These are phyloP conservation scores for Apophysomyces trapeziformis DNA, from an alignment of 371 early-diverging fungal genomes.

Conservation along the genomic window DNA sequence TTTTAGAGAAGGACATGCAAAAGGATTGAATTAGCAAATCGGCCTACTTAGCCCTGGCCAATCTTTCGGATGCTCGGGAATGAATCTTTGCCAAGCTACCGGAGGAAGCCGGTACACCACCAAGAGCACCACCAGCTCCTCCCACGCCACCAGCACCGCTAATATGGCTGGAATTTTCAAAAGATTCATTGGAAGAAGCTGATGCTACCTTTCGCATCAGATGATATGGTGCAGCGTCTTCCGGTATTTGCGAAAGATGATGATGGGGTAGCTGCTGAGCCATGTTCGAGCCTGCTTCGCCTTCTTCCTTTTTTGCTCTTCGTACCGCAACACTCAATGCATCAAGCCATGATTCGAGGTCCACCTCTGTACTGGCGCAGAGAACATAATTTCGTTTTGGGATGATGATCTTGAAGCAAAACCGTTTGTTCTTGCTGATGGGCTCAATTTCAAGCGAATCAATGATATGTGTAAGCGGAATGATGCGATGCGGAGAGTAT, in stretches of 20 bases:
- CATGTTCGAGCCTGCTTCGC: conserved; percentile 11
- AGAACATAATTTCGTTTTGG: conserved; percentile 74
- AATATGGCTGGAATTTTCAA: conserved; percentile 51
- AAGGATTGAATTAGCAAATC: not conserved
- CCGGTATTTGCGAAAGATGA: conserved; percentile 31
- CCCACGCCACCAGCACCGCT: conserved; percentile 47
- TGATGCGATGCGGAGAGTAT: conserved; percentile 74
- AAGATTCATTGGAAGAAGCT: conserved; percentile 33
- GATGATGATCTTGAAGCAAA: conserved; percentile 80
- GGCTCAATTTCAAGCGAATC: conserved; percentile 80
- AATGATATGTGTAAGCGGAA: conserved; percentile 70
- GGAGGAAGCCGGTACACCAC: conserved; percentile 21
- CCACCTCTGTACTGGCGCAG: conserved; percentile 65
- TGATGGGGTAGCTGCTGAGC: conserved; percentile 10
- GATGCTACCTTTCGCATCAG: not conserved
- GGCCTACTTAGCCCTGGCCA: not conserved
- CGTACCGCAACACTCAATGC: conserved; percentile 62
- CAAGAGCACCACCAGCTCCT: conserved; percentile 35
- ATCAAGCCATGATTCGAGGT: conserved; percentile 71
- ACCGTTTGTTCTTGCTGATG: conserved; percentile 57
- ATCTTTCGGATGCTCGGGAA: conserved; percentile 9
- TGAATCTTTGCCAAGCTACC: not conserved
- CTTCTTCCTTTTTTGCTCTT: conserved; percentile 46
- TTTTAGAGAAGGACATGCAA: not conserved
- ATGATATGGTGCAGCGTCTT: conserved; percentile 11